Percentiles rank a stretch among this genome's conserved stretches.
These are phyloP conservation scores for Starmera quercuum DNA, from an alignment of 805 yeast species.

Conservation along the genomic window DNA sequence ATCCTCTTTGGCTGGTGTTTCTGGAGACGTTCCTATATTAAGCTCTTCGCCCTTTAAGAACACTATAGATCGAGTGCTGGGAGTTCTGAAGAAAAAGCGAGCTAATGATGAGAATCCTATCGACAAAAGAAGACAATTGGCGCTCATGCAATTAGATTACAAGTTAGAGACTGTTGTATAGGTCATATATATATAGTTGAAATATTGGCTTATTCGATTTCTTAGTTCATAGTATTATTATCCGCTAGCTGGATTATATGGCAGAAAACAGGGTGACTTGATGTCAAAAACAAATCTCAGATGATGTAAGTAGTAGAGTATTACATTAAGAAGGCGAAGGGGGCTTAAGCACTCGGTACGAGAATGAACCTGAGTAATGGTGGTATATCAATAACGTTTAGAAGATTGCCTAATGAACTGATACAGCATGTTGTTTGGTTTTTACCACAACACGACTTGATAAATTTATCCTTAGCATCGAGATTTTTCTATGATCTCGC, in stretches of 20 bases:
- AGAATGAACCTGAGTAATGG: too few relatives aligned
- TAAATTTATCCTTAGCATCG: conserved; percentile 19
- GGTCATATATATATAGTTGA: too few relatives aligned
- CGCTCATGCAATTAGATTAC: conserved; percentile 30
- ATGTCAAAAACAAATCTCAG: too few relatives aligned
- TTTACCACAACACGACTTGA: conserved; percentile 28
- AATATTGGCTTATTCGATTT: too few relatives aligned
- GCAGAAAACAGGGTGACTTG: too few relatives aligned
- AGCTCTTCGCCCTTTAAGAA: conserved; percentile 13
- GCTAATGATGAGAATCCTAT: conserved; percentile 8
- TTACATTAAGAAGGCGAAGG: too few relatives aligned
- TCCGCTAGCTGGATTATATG: too few relatives aligned
- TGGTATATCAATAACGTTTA: too few relatives aligned
- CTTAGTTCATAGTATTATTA: too few relatives aligned
- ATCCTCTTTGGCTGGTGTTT: conserved; percentile 33
- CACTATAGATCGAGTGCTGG: conserved; percentile 6
- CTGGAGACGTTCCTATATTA: conserved; percentile 21
- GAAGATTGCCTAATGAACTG: conserved; percentile 14
- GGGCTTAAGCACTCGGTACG: too few relatives aligned
- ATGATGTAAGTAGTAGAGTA: too few relatives aligned
- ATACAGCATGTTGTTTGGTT: conserved; percentile 7
- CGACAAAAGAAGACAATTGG: conserved; percentile 34
- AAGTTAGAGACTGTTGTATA: not conserved
- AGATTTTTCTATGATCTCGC: conserved; percentile 23
- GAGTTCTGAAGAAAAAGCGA: conserved; percentile 21